Conservation (phyloP, 2,329 filamentous ascomycete species). For the Juglanconis sp. region DNA sequence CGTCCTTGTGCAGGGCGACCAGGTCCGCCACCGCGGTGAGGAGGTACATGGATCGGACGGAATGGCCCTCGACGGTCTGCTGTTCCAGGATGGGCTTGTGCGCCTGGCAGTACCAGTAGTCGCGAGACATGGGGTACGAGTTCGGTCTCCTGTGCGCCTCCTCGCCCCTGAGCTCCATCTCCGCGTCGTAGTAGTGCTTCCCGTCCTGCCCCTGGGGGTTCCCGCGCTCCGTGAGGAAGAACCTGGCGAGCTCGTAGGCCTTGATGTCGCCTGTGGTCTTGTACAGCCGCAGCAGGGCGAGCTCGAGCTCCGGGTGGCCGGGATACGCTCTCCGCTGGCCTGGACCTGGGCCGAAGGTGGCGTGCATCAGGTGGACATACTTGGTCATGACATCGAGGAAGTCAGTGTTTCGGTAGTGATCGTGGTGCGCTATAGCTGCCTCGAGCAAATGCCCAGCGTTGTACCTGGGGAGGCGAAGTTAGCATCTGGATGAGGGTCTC, state of each 20-base stretch:
- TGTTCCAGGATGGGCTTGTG: slow-evolving; percentile 54
- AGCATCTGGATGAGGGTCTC: not conserved
- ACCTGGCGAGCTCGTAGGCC: slow-evolving; percentile 46
- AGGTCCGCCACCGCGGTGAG: slow-evolving; percentile 57
- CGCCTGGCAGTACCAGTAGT: slow-evolving; percentile 53
- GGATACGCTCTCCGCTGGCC: slow-evolving; percentile 56
- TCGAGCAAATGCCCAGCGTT: slow-evolving; percentile 62
- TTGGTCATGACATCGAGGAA: slow-evolving; percentile 51
- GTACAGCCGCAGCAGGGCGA: slow-evolving; percentile 38
- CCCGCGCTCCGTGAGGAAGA: slow-evolving; percentile 57
- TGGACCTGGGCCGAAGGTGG: slow-evolving; percentile 47
- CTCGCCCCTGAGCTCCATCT: slow-evolving; percentile 49
- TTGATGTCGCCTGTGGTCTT: slow-evolving; percentile 31
- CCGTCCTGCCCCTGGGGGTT: slow-evolving; percentile 47
- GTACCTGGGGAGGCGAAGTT: slow-evolving; percentile 36
- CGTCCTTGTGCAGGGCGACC: slow-evolving; percentile 34
- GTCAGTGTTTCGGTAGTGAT: slow-evolving; percentile 47
- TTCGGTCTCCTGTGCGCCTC: slow-evolving; percentile 43
- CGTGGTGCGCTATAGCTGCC: slow-evolving; percentile 54
- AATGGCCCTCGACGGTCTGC: slow-evolving; percentile 54
- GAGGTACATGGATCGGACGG: slow-evolving; percentile 59
- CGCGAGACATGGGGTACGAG: slow-evolving; percentile 39
- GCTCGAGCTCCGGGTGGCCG: slow-evolving; percentile 56
- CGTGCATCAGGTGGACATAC: slow-evolving; percentile 51
- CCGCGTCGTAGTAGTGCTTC: slow-evolving; percentile 51